Base-by-base conservation (phyloP, 2,329 filamentous ascomycete genomes). In the Talaromyces funiculosus region DNA sequence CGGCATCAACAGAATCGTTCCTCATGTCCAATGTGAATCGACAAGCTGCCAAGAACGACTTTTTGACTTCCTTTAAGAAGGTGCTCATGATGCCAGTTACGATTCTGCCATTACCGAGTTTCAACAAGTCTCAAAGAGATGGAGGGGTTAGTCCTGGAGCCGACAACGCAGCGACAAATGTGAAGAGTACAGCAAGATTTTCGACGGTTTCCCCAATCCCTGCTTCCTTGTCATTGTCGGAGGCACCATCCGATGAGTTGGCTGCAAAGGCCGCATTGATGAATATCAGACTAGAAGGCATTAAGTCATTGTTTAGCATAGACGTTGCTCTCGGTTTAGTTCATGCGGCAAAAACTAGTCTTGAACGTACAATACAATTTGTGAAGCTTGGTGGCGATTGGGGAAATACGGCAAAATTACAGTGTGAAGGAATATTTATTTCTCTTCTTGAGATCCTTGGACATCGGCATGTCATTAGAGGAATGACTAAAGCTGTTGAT, bases 71-170 rank as follows among this genome's bases (percentile, higher is more conserved):
- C 0, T 99, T 99, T 81, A 97, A 92, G 71, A 97, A 97, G 74
- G 94, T 99, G 8, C 90, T 99, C 65, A 97, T 99, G 92, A 95
- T 96, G 87, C 94, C 94, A 2, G 93, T 99, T 53, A 96, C 90
- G 57, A 93, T 92, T 8, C 80, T 97, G 3, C 61, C 61, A 57
- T 26, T 59, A 16, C 90, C 91, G 1, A 87, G 84, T 51, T 84
- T 90, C 64, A n/a, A 82, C 82, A 59, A 90, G 86, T 69, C 81
- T 77, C 62, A 75, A 74, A 71, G 69, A 38, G 8, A 67, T 9
- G 74, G 72, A 59, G 51, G 65, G 0, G 69, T 68, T 9, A 63
- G 65, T 5, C 65, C 67, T 20, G 64, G 67, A 4, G 62, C 64
- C 29, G 58, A 60, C 18, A 61, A 56, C 22, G 55, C 68, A 9